These are phyloP conservation scores for Prunus yedoensis DNA, from an alignment of 331 rosid genomes.

Conservation along the genomic window DNA sequence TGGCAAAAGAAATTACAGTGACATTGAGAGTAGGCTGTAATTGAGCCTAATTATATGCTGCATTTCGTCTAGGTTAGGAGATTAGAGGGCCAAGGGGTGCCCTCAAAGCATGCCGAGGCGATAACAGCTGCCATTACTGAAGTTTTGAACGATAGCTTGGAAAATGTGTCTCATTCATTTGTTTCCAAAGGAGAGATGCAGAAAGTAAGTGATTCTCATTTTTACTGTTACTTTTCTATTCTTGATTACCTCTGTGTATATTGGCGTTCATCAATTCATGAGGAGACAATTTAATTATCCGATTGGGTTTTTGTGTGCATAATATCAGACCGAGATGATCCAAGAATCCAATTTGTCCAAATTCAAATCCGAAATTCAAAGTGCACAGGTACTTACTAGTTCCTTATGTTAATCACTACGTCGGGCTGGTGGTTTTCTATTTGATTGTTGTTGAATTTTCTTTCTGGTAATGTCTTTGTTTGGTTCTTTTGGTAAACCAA, in stretches of 20 bases:
- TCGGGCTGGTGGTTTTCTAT: not conserved
- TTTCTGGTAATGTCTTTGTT: not conserved
- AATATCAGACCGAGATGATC: slow-evolving; percentile 58
- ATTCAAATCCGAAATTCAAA: slow-evolving; percentile 92
- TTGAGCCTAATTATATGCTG: slow-evolving; percentile 2
- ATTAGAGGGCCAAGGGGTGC: slow-evolving; percentile 83
- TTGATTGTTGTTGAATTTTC: not conserved
- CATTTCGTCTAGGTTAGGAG: slow-evolving; percentile 62
- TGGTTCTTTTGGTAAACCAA: not conserved
- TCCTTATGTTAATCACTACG: not conserved
- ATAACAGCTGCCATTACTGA: slow-evolving; percentile 86
- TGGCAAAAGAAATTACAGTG: not conserved
- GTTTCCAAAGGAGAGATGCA: slow-evolving; percentile 89
- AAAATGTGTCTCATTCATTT: slow-evolving; percentile 76
- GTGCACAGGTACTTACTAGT: slow-evolving; percentile 70
- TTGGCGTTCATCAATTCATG: not conserved
- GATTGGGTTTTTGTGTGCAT: slow-evolving; percentile 6
- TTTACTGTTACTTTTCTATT: not conserved
- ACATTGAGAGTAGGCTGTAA: not conserved
- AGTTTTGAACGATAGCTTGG: slow-evolving; percentile 80
- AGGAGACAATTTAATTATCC: not conserved
- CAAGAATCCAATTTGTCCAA: slow-evolving; percentile 86
- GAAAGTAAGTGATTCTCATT: slow-evolving; percentile 41
- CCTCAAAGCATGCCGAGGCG: slow-evolving; percentile 88
- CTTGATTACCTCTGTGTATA: not conserved